These are phyloP conservation scores for Quercus wislizeni DNA, from an alignment of 306 rosid species.

Conservation along the genomic window DNA sequence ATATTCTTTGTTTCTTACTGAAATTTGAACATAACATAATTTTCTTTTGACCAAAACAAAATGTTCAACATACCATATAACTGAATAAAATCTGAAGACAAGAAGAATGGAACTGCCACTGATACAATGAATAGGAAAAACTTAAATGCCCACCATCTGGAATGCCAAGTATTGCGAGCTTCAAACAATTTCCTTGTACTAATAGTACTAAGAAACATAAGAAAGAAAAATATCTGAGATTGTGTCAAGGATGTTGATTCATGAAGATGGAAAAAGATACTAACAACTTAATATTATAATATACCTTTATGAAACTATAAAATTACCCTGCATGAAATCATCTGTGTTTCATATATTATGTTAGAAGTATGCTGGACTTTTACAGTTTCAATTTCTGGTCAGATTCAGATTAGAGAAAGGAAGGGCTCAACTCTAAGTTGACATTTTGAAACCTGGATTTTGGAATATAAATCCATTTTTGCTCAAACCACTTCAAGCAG, in stretches of 20 bases:
- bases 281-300: background rate
- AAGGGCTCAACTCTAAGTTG: background rate
- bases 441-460: background rate
- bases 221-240: slow-evolving; percentile 69
- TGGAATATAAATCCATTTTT: background rate
- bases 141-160: slow-evolving; percentile 76
- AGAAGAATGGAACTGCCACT: slow-evolving; percentile 52
- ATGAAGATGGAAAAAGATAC: background rate
- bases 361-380: background rate
- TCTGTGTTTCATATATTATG: background rate
- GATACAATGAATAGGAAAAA: slow-evolving; percentile 49
- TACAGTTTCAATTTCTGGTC: background rate
- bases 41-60: background rate
- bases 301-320: background rate
- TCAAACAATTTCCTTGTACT: slow-evolving; percentile 60
- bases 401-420: background rate
- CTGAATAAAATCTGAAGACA: slow-evolving; percentile 52
- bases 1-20: background rate
- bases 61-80: slow-evolving; percentile 55
- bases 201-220: slow-evolving; percentile 69
- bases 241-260: slow-evolving; percentile 45
- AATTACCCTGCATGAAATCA: background rate
- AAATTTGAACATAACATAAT: background rate
- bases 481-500: too few species aligned
- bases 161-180: slow-evolving; percentile 70